Conservation (phyloP, 202 grass and related monocot genomes). For the Miscanthus sacchariflorus region DNA sequence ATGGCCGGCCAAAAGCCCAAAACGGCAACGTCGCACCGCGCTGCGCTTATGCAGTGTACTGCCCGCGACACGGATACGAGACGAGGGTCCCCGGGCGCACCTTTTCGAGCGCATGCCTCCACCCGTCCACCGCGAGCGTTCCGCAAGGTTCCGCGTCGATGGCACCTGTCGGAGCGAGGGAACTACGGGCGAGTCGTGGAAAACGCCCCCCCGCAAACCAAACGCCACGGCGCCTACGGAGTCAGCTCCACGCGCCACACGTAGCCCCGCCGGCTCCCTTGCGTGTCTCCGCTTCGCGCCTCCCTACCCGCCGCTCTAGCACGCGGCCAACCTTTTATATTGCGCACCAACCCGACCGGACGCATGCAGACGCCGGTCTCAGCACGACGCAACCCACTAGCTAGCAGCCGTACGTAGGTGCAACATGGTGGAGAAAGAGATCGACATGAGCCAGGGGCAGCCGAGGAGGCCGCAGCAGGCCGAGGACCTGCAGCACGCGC, state of each 20-base stretch:
- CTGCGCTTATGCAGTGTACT: not conserved
- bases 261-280: not conserved
- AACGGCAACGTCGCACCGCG: not conserved
- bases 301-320: not conserved
- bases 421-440: not conserved
- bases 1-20: no score
- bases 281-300: constrained; percentile 14
- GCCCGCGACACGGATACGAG: not conserved
- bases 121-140: not conserved
- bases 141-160: not conserved
- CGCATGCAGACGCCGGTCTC: not conserved
- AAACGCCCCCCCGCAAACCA: not conserved
- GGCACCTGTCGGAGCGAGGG: not conserved
- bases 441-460: constrained; percentile 60
- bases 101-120: not conserved
- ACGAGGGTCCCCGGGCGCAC: no score
- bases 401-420: not conserved
- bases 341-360: not conserved
- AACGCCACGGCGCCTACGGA: not conserved
- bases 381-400: not conserved
- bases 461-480: constrained; percentile 32
- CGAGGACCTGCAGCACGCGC: not conserved
- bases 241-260: constrained; percentile 7
- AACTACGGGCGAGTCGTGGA: not conserved
- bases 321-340: not conserved